Percentiles rank a stretch among this genome's conserved stretches.
These are phyloP conservation scores for Alternaria conjuncta DNA, from an alignment of 2,329 filamentous ascomycete species.

Conservation along the genomic window DNA sequence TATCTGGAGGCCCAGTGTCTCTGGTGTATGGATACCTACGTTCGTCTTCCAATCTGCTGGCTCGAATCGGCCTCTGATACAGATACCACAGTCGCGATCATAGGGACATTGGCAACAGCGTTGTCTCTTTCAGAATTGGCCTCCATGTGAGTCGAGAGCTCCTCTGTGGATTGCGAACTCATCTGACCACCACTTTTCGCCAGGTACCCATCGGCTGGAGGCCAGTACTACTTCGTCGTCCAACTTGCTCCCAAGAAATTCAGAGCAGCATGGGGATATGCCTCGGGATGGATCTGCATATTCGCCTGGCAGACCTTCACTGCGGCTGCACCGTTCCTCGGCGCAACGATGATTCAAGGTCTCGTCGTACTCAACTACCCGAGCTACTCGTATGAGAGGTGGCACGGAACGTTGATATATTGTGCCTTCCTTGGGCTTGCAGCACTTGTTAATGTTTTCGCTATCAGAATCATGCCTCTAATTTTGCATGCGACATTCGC, in stretches of 20 bases:
- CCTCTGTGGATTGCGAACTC: background rate
- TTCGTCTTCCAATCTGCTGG: background rate
- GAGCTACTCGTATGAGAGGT: conserved; percentile 46
- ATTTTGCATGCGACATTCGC: conserved; percentile 37
- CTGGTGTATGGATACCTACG: conserved; percentile 10
- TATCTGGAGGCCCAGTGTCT: conserved; percentile 10
- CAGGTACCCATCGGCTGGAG: conserved; percentile 12
- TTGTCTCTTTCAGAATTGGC: conserved; percentile 7
- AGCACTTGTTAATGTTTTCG: conserved; percentile 52
- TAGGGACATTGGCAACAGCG: conserved; percentile 5
- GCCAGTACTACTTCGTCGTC: conserved; percentile 12
- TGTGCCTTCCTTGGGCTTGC: conserved; percentile 53
- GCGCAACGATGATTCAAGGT: conserved; percentile 28
- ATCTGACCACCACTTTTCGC: background rate
- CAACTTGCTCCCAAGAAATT: conserved; percentile 3
- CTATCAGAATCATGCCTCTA: conserved; percentile 49
- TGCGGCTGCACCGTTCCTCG: conserved; percentile 30
- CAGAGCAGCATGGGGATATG: background rate
- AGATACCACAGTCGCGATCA: background rate
- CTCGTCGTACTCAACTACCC: conserved; percentile 43
- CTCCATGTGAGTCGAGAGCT: conserved; percentile 3
- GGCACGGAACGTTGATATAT: conserved; percentile 51
- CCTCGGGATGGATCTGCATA: conserved; percentile 27
- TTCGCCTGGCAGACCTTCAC: conserved; percentile 47
- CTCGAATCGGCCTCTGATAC: background rate